phyloP scores from a whole-genome alignment of 2,329 filamentous ascomycete species.

The Rhynchosporium graminicola region DNA sequence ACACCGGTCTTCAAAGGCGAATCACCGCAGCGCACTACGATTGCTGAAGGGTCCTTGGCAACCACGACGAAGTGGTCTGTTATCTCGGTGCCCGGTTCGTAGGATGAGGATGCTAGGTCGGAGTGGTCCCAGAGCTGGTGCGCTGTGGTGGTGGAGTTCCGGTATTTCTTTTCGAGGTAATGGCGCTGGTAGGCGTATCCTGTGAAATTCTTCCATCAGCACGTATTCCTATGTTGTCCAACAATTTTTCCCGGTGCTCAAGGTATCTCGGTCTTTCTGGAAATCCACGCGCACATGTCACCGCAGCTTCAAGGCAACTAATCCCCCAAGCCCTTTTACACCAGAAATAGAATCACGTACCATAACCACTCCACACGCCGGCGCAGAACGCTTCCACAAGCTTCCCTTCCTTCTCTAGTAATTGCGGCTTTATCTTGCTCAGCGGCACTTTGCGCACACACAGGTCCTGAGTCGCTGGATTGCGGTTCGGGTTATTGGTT shows the following conservation, averaged over 20 bases:
- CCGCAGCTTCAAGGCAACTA: background rate
- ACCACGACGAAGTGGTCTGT: slow-evolving; percentile 74
- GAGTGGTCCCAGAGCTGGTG: slow-evolving; percentile 61
- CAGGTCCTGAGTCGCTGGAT: slow-evolving; percentile 65
- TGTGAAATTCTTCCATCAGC: slow-evolving; percentile 21
- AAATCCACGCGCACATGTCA: too few relatives aligned
- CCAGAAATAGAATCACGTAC: slow-evolving; percentile 46
- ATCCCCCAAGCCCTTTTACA: background rate
- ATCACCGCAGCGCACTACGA: slow-evolving; percentile 67
- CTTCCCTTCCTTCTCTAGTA: slow-evolving; percentile 69
- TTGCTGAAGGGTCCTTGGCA: slow-evolving; percentile 59
- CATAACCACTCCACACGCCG: slow-evolving; percentile 42
- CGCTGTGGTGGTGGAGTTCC: slow-evolving; percentile 52
- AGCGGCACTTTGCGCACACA: slow-evolving; percentile 64
- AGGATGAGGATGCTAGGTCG: slow-evolving; percentile 56
- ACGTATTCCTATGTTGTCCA: background rate
- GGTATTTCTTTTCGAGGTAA: slow-evolving; percentile 60
- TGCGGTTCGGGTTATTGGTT: slow-evolving; percentile 61
- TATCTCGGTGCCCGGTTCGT: slow-evolving; percentile 63
- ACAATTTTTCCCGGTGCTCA: background rate
- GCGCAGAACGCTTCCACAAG: slow-evolving; percentile 41
- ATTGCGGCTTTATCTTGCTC: slow-evolving; percentile 62
- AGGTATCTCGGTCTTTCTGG: too few relatives aligned
- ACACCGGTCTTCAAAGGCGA: slow-evolving; percentile 58
- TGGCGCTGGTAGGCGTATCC: slow-evolving; percentile 58